A percentile compares a stretch with the other conserved stretches of the same genome.
These are phyloP conservation scores for Omphalotus olearius DNA, from an alignment of 1,284 basidiomycete species.

Conservation along the genomic window DNA sequence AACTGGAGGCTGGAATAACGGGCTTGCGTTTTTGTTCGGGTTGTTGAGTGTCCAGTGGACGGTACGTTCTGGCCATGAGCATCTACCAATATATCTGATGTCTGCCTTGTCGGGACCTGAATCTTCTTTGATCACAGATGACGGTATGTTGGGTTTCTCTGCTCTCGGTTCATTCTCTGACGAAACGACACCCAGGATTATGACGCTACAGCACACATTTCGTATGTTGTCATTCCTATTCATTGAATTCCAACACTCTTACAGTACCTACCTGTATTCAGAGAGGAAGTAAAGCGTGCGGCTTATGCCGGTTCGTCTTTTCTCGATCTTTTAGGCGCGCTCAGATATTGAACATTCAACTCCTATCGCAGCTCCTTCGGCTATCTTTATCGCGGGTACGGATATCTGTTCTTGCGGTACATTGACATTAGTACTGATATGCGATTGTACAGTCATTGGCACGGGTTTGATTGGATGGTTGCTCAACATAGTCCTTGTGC, in stretches of 20 bases:
- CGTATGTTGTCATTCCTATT: conserved; percentile 39
- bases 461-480: conserved; percentile 84
- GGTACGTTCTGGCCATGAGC: conserved; percentile 38
- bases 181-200: conserved; percentile 41
- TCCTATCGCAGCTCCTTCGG: conserved; percentile 50
- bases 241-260: background rate
- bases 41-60: conserved; percentile 91
- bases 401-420: conserved; percentile 9
- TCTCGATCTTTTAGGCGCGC: conserved; percentile 4
- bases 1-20: conserved; percentile 78
- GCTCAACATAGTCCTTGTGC: conserved; percentile 78
- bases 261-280: conserved; percentile 23
- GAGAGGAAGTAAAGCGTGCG: conserved; percentile 86
- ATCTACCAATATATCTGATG: background rate
- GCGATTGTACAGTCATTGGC: conserved; percentile 54
- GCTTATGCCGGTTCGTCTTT: conserved; percentile 67
- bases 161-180: background rate
- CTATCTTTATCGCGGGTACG: conserved; percentile 80
- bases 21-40: conserved; percentile 85
- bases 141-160: conserved; percentile 40
- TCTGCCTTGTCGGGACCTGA: background rate
- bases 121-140: conserved; percentile 41
- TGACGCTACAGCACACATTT: conserved; percentile 85
- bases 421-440: background rate
- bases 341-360: conserved; percentile 4